Evolutionary conservation across 1,284 basidiomycete genomes (phyloP).

Genomic region (Volvariella volvacea): DNA sequence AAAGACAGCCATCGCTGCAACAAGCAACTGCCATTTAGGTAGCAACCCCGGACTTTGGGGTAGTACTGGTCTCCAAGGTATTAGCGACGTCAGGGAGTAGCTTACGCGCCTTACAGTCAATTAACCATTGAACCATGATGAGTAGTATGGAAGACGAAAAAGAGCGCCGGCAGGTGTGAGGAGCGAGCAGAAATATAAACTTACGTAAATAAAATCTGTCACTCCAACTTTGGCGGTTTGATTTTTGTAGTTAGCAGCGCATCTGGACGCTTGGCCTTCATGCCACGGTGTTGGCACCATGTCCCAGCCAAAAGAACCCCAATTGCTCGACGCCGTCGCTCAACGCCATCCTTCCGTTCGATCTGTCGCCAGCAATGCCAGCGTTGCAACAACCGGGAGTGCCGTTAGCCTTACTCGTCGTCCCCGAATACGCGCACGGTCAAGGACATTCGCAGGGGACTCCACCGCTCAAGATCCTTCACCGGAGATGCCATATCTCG

Average conservation of each 20-base stretch:
- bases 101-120: no score
- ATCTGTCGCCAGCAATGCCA: slow-evolving; percentile 39
- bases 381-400: slow-evolving; percentile 21
- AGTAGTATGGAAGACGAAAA: no score
- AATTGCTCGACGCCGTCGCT: slow-evolving; percentile 18
- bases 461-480: slow-evolving; percentile 6
- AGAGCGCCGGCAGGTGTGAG: no score
- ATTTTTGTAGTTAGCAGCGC: slow-evolving; percentile 1
- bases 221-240: slow-evolving; percentile 1
- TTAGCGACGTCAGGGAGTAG: not conserved
- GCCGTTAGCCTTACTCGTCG: slow-evolving; percentile 34
- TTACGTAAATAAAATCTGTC: not conserved
- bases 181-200: no score
- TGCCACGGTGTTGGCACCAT: slow-evolving; percentile 7
- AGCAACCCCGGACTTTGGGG: slow-evolving; percentile 65
- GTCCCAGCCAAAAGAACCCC: slow-evolving; percentile 11
- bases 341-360: slow-evolving; percentile 30
- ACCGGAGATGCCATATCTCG: slow-evolving; percentile 25
- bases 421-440: slow-evolving; percentile 28
- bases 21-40: slow-evolving; percentile 81
- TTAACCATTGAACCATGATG: no score
- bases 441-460: slow-evolving; percentile 31
- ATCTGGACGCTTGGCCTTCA: slow-evolving; percentile 7
- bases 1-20: slow-evolving; percentile 71
- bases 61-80: slow-evolving; percentile 33